Base-by-base conservation (phyloP, 2,329 filamentous ascomycete species). In the Lasiodiplodia theobromae region DNA sequence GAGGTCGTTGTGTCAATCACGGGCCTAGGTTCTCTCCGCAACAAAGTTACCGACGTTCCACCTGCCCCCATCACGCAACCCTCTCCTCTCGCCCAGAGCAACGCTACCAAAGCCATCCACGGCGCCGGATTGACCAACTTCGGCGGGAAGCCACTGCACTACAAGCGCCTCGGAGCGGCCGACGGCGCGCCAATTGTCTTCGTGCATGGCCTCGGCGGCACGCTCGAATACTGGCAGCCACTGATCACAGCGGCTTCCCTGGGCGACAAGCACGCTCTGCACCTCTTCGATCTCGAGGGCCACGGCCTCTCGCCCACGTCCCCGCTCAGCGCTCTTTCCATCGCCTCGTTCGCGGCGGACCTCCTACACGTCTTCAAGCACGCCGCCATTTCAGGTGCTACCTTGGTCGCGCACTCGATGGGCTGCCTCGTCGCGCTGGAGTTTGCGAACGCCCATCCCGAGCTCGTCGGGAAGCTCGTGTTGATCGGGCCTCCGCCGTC, bases 221-320 rank as follows among this genome's bases (percentile, higher is more conserved):
- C 79, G 1, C 77, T 77, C 3, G 79, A 82, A 4, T 83, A 77
- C 71, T 88, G 80, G 73, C 75, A 73, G 0, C 65, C 65, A 23
- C 47, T 52, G 53, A 58, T 58, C 18, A 11, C 52, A 6, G 18
- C 16, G 4, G 53, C 23, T 2, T 67, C 38, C 7, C 14, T 67
- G 25, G 37, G 40, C 10, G 23, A 58, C 52, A 10, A 23, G 23
- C 38, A 44, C 40, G 40, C 72, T 1, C 69, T 82, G 6, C 82
- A 85, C 69, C 72, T 86, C 0, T 83, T 83, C 68, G 87, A 88
- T 70, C 77, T 88, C 2, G 86, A 88, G 74, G 86, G 86, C 2
- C 86, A 87, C 70, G 86, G 86, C 0, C 77, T 85, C 7, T 85
- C 84, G 1, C 85, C 86, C 0, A 87, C 86, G 0, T 81, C 80